Evolutionary conservation across 176 grass and related monocot species (phyloP), one percentile per base, ranked within the genome.

Genomic region (Oryza meridionalis): DNA sequence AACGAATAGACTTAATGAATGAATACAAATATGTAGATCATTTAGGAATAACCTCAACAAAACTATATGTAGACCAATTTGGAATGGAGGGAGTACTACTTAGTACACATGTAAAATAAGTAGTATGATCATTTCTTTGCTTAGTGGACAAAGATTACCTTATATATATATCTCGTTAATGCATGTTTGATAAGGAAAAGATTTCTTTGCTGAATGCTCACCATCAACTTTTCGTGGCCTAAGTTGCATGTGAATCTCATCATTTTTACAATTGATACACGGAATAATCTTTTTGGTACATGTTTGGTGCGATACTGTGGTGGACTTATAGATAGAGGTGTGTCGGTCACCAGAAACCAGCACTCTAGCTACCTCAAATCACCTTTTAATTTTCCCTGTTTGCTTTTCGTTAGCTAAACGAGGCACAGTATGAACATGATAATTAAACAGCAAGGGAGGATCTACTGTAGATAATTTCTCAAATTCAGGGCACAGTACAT

Each of bases 281-380:
- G 35, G 42, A 72, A 15, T 24, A 44, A 55, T 24, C 14, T 26
- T 15, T 2, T 40, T 69, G 33, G 33, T 29, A 61, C 50, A 72
- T 65, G 88, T 53, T 76, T 13, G 83, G 83, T 58, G 53, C 21
- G 53, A 58, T 43, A 19, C 9, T 53, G 66, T 67, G 65, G 40
- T 82, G 78, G 77, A 64, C n/a, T 67, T 55, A 16, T 19, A 37
- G 62, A 75, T 44, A 84, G 9, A 75, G 81, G 37, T 58, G 32
- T 84, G 81, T 88, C 81, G 75, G 86, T 44, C 75, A 88, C 75
- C 86, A 78, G 86, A 83, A 73, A 79, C 45, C 68, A 84, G 68
- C 59, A 74, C 75, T 58, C 84, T 61, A 51, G 10, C 6, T 43
- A 74, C 68, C 29, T 69, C 7, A 37, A 22, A 16, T 21, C 53